A percentile compares a stretch with the other conserved stretches of the same genome.
Conservation (phyloP, 495 filamentous ascomycete species). For the Penicillium mononematosum region DNA sequence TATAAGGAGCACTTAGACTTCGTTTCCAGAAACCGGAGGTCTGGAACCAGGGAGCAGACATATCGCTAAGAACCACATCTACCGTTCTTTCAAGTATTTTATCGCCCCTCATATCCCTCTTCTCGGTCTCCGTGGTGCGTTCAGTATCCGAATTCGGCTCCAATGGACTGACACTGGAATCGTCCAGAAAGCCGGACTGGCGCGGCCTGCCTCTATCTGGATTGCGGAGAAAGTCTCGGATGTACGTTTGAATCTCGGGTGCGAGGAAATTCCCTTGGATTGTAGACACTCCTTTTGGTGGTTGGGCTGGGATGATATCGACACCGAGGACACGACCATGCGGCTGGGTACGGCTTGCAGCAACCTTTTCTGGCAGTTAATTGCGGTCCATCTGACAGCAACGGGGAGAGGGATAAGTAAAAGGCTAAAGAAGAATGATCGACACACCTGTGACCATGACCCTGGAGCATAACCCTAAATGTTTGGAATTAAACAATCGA, state of each 20-base stretch:
- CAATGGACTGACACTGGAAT: conserved; percentile 14
- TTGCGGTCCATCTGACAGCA: conserved; percentile 6
- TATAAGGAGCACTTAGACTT: conserved; percentile 87
- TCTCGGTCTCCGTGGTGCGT: conserved; percentile 7
- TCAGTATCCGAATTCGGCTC: conserved; percentile 10
- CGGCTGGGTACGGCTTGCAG: conserved; percentile 70
- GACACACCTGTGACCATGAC: conserved; percentile 80
- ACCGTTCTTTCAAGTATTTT: conserved; percentile 55
- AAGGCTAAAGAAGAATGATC: not conserved
- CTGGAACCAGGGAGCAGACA: conserved; percentile 93
- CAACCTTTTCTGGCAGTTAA: conserved; percentile 57
- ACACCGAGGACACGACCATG: conserved; percentile 81
- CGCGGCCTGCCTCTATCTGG: conserved; percentile 56
- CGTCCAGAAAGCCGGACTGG: conserved; percentile 9
- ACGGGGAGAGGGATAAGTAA: not conserved
- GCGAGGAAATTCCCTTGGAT: conserved; percentile 92
- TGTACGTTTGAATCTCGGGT: conserved; percentile 64
- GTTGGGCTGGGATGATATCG: conserved; percentile 88
- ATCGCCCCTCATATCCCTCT: conserved; percentile 6
- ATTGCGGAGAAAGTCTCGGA: conserved; percentile 71
- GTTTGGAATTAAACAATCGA: conserved; percentile 13
- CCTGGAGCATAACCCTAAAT: conserved; percentile 87
- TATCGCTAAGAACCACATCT: conserved; percentile 96
- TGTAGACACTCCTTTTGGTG: conserved; percentile 82
- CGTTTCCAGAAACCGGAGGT: conserved; percentile 73